A percentile compares a stretch with the other conserved stretches of the same genome.
Evolutionary conservation across 2,329 filamentous ascomycete genomes (phyloP).

Genomic region (Colletotrichum sp.): DNA sequence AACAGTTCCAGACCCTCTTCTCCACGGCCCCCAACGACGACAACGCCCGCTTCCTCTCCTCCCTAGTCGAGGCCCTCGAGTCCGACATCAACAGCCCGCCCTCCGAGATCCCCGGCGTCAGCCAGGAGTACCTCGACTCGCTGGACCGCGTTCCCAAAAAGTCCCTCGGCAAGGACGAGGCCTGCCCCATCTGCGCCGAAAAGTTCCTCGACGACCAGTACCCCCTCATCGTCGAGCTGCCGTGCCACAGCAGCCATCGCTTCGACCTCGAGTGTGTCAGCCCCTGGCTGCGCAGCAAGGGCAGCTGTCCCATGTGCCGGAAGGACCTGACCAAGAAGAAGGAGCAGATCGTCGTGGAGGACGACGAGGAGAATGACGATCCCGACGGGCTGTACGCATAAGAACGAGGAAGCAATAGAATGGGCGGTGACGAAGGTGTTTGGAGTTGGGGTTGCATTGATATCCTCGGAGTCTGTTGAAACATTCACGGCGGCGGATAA

Average conservation of each 20-base stretch:
- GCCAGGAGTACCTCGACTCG: constrained; percentile 62
- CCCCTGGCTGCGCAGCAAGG: constrained; percentile 69
- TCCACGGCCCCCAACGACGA: constrained; percentile 50
- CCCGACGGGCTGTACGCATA: constrained; percentile 52
- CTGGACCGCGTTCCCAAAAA: constrained; percentile 63
- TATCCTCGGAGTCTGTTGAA: neutral
- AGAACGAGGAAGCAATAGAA: neutral
- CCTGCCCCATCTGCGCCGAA: constrained; percentile 69
- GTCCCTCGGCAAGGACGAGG: constrained; percentile 53
- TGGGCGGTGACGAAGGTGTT: neutral
- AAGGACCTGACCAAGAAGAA: constrained; percentile 64
- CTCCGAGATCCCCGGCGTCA: constrained; percentile 55
- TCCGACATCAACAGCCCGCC: constrained; percentile 58
- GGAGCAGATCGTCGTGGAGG: constrained; percentile 48
- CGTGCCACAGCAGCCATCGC: constrained; percentile 61
- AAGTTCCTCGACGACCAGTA: constrained; percentile 66
- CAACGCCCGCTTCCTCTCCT: constrained; percentile 55
- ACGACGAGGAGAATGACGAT: constrained; percentile 58
- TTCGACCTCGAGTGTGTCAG: constrained; percentile 73
- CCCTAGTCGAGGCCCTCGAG: constrained; percentile 53
- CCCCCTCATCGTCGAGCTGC: constrained; percentile 67
- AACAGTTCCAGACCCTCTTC: constrained; percentile 60
- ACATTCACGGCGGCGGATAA: neutral
- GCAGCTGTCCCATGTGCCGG: constrained; percentile 68
- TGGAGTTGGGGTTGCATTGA: constrained; percentile 10